phyloP scores from a whole-genome alignment of 768 basidiomycete species.

The Podaxis sp. region DNA sequence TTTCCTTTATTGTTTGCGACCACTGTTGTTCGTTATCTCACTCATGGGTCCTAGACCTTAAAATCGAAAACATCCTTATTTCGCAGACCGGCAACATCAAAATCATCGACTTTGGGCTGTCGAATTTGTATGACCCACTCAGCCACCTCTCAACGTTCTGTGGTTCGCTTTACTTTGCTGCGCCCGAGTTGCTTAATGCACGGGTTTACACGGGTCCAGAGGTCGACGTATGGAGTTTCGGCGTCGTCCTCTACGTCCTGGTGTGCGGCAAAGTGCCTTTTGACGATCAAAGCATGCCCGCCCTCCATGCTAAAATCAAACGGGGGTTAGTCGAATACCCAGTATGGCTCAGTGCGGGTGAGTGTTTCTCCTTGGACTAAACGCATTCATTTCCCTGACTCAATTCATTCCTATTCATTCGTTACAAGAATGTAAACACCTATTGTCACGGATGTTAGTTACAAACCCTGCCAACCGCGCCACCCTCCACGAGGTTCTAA shows the following conservation, averaged over 20 bases:
- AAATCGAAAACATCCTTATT: slow-evolving; percentile 99
- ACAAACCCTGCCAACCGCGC: slow-evolving; percentile 88
- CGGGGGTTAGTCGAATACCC: slow-evolving; percentile 96
- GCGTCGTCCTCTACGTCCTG: slow-evolving; percentile 95
- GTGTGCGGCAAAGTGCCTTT: slow-evolving; percentile 99
- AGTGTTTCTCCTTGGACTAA: slow-evolving; percentile 24
- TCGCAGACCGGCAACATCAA: slow-evolving; percentile 99
- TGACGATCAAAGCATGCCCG: slow-evolving; percentile 99
- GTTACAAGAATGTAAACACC: slow-evolving; percentile 85
- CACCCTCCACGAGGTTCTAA: slow-evolving; percentile 77
- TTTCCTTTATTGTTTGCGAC: background rate
- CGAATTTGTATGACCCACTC: slow-evolving; percentile 88
- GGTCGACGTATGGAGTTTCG: slow-evolving; percentile 99
- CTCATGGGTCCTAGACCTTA: slow-evolving; percentile 60
- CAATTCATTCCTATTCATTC: slow-evolving; percentile 1
- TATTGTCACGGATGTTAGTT: slow-evolving; percentile 94
- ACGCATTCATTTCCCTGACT: slow-evolving; percentile 10
- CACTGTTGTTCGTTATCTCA: slow-evolving; percentile 1
- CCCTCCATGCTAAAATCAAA: slow-evolving; percentile 98
- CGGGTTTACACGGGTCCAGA: slow-evolving; percentile 97
- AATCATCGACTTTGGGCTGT: slow-evolving; percentile 98
- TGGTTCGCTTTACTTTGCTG: slow-evolving; percentile 97
- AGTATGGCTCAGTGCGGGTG: slow-evolving; percentile 92
- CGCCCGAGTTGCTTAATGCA: slow-evolving; percentile 95
- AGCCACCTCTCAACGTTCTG: slow-evolving; percentile 91